phyloP scores from a whole-genome alignment of 2,329 filamentous ascomycete species.

The Fusarium sp. region DNA sequence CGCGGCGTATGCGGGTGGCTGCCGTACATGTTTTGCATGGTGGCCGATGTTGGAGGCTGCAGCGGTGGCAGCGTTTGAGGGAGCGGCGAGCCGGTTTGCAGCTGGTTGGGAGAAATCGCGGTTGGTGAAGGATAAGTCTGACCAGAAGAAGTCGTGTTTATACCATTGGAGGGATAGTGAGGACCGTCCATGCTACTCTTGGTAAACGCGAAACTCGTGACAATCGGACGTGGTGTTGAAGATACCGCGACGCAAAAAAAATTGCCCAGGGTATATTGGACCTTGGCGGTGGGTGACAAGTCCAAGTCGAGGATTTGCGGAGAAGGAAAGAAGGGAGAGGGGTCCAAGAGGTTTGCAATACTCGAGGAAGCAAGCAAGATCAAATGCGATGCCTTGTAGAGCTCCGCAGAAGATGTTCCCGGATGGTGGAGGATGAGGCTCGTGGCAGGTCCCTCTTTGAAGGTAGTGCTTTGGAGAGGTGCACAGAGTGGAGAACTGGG shows the following conservation, averaged over 20 bases:
- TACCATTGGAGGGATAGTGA: conserved; percentile 68
- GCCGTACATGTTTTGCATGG: conserved; percentile 64
- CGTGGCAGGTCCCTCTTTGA: conserved; percentile 56
- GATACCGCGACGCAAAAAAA: conserved; percentile 44
- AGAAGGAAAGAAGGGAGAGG: conserved; percentile 27
- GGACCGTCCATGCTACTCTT: conserved; percentile 67
- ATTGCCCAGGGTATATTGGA: conserved; percentile 41
- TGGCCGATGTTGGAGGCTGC: conserved; percentile 60
- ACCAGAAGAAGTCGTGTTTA: conserved; percentile 66
- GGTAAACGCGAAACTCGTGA: conserved; percentile 51
- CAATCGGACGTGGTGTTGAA: conserved; percentile 43
- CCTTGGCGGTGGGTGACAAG: conserved; percentile 44
- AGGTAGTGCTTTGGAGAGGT: conserved; percentile 62
- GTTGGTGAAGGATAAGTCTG: conserved; percentile 66
- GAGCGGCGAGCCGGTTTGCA: conserved; percentile 62
- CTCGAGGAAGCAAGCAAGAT: conserved; percentile 45
- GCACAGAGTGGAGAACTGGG: conserved; percentile 61
- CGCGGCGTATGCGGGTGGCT: conserved; percentile 73
- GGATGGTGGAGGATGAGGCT: conserved; percentile 58
- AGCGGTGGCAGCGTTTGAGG: conserved; percentile 70
- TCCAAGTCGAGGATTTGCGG: conserved; percentile 47
- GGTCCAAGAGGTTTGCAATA: conserved; percentile 34
- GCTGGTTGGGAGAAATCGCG: conserved; percentile 65
- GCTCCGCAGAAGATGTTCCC: conserved; percentile 52
- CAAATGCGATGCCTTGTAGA: conserved; percentile 46